These are phyloP conservation scores for Hypoxylon intermedium DNA, from an alignment of 495 filamentous ascomycete species.

Conservation along the genomic window DNA sequence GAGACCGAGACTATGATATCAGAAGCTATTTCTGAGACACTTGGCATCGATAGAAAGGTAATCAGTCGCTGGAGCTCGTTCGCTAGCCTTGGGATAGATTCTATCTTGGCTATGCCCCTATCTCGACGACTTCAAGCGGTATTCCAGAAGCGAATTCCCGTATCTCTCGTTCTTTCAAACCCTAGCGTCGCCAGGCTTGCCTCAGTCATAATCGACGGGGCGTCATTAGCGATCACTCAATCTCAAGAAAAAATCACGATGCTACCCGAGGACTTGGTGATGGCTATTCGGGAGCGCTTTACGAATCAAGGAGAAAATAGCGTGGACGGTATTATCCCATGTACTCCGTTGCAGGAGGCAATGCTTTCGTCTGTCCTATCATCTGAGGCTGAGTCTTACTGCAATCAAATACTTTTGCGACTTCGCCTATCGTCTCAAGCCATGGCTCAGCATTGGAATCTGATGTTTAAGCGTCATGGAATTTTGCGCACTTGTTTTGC, in stretches of 20 bases:
- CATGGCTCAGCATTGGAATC: constrained; percentile 56
- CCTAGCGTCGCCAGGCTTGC: constrained; percentile 65
- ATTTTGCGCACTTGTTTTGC: constrained; percentile 71
- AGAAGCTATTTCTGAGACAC: constrained; percentile 47
- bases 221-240: neutral
- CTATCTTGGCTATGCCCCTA: constrained; percentile 77
- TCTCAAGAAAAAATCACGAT: constrained; percentile 4
- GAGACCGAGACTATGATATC: constrained; percentile 58
- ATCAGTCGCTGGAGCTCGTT: constrained; percentile 60
- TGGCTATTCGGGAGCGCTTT: constrained; percentile 45
- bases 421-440: constrained; percentile 29
- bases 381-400: constrained; percentile 44
- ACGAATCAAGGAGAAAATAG: constrained; percentile 33
- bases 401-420: constrained; percentile 53
- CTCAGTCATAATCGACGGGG: constrained; percentile 18
- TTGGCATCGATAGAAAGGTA: constrained; percentile 61
- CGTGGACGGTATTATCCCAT: constrained; percentile 69
- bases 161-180: constrained; percentile 70
- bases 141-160: constrained; percentile 55
- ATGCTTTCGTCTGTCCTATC: constrained; percentile 68
- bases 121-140: constrained; percentile 57
- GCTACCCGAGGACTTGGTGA: constrained; percentile 49
- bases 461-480: constrained; percentile 62
- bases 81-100: constrained; percentile 71
- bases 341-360: constrained; percentile 81